Evolutionary conservation across 164 flowering plant genomes (phyloP).

Genomic region (Sextonia rubra): DNA sequence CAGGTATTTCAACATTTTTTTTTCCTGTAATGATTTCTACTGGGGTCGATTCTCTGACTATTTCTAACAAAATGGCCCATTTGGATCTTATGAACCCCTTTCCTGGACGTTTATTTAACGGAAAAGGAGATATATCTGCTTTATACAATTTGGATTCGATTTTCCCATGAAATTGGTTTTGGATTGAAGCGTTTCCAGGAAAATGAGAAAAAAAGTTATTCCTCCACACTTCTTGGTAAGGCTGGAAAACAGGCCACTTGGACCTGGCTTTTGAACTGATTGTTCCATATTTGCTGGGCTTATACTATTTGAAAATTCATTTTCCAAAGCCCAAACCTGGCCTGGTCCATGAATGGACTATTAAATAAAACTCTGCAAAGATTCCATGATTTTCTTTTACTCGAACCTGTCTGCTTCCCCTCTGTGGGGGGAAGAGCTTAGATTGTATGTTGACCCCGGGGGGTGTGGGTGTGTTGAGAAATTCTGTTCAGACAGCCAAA

Average conservation of each 20-base stretch:
- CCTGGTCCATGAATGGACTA: no score
- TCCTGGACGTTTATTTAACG: not conserved
- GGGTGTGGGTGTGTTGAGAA: no score
- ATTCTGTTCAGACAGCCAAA: not conserved
- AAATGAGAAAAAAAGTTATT: no score
- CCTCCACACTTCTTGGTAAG: no score
- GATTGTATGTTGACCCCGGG: not conserved
- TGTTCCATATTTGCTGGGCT: no score
- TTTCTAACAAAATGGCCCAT: not conserved
- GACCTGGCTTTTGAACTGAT: no score
- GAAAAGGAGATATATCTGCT: not conserved
- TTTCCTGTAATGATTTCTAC: not conserved
- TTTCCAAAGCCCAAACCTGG: no score
- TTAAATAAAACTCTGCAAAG: no score
- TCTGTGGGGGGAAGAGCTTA: not conserved
- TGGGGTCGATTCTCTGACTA: not conserved
- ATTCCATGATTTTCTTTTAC: not conserved
- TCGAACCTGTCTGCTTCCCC: not conserved
- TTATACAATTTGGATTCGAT: not conserved
- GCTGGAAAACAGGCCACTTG: no score
- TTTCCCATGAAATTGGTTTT: not conserved
- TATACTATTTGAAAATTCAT: no score
- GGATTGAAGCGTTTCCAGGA: not conserved
- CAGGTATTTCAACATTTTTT: conserved; percentile 56
- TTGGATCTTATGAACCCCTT: not conserved